phyloP scores from a whole-genome alignment of 257 asterid genomes.

The Mitragyna speciosa region DNA sequence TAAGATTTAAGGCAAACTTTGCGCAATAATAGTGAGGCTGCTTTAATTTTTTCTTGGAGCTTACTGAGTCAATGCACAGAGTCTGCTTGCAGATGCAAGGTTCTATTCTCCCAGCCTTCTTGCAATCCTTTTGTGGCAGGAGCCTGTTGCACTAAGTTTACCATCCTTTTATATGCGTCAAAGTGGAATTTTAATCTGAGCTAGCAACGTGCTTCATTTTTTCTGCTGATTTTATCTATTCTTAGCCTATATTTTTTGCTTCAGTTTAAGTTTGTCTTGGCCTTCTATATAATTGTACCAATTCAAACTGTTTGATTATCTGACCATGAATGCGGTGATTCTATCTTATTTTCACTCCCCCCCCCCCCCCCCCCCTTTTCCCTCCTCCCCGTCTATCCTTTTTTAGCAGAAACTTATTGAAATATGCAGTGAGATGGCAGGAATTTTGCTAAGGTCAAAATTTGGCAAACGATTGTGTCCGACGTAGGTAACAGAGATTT shows the following conservation, averaged over 20 bases:
- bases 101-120: not conserved
- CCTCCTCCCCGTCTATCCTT: no score
- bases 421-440: slow-evolving; percentile 62
- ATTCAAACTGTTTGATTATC: not conserved
- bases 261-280: not conserved
- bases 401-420: slow-evolving; percentile 74
- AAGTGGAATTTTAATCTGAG: not conserved
- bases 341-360: slow-evolving; percentile 4
- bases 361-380: no score
- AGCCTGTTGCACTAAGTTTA: not conserved
- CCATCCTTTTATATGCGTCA: not conserved
- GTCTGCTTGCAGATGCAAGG: not conserved
- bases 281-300: not conserved
- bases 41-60: not conserved
- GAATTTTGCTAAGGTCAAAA: slow-evolving; percentile 57
- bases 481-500: slow-evolving; percentile 47
- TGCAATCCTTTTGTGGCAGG: not conserved
- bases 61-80: not conserved
- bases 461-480: slow-evolving; percentile 79
- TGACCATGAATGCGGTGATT: not conserved
- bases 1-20: not conserved
- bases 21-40: not conserved
- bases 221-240: slow-evolving; percentile 8
- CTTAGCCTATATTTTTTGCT: not conserved
- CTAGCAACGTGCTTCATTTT: not conserved